A percentile compares a stretch with the other conserved stretches of the same genome.
Conservation (phyloP, 208 protist species). For the Porcisia deanei region DNA sequence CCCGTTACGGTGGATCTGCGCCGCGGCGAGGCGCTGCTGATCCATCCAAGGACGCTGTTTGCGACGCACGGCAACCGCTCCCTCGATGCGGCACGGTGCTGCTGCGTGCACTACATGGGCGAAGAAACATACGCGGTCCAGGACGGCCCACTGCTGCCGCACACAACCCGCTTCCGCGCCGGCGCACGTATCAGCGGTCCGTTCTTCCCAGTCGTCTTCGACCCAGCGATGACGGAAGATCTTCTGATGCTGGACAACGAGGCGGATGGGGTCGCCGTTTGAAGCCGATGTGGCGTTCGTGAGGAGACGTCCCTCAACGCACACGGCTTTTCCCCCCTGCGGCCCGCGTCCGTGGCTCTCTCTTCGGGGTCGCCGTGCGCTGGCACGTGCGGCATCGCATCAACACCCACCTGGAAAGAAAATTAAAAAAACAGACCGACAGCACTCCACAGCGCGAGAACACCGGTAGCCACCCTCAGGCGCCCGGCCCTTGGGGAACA, state of each 20-base stretch:
- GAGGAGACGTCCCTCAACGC: neutral
- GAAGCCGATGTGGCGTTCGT: neutral
- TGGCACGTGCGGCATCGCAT: neutral
- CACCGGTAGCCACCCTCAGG: no score
- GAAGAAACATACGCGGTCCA: slow-evolving; percentile 46
- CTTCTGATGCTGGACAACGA: slow-evolving; percentile 43
- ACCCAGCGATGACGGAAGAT: slow-evolving; percentile 80
- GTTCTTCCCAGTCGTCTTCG: slow-evolving; percentile 84
- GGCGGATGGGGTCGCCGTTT: neutral
- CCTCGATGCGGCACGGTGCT: slow-evolving; percentile 51
- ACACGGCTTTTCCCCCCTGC: neutral
- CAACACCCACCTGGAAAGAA: no score
- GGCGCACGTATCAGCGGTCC: slow-evolving; percentile 57
- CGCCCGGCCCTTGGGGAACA: no score
- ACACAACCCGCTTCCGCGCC: slow-evolving; percentile 72
- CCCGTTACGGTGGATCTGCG: slow-evolving; percentile 73
- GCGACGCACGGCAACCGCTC: slow-evolving; percentile 83
- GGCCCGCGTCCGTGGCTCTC: neutral
- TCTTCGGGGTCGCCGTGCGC: neutral
- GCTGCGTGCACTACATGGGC: slow-evolving; percentile 82
- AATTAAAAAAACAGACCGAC: no score
- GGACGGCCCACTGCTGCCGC: slow-evolving; percentile 71
- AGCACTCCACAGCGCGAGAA: no score
- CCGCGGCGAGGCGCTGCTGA: slow-evolving; percentile 76
- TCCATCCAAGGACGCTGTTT: slow-evolving; percentile 79